Evolutionary conservation across 306 rosid genomes (phyloP), one percentile per base, ranked within the genome.

Genomic region (Rosa chinensis): DNA sequence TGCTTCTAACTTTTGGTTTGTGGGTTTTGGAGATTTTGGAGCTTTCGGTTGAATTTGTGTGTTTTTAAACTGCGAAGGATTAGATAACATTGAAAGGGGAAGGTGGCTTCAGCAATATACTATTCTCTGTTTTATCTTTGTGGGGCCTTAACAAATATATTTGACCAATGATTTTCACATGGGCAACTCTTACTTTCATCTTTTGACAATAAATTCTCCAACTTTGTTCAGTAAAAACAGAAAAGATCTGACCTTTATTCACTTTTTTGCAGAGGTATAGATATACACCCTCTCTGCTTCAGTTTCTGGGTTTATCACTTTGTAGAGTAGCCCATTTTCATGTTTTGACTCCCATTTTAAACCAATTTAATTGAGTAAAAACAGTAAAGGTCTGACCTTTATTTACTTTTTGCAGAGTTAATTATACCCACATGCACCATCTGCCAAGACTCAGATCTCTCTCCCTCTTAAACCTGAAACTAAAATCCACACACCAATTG

Each of bases 361-460:
- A 44, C 47, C 47, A 44, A 44, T 44, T 8, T 44, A 11, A 44
- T 44, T 2, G 47, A 44, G 11, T 44, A 8, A 8, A 44, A 44
- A 44, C 47, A 44, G 11, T 8, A 44, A 44, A 44, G 47, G 47
- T 44, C 47, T 44, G 55, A 49, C 18, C 55, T 49, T 49, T 49
- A 49, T 49, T 49, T 12, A 18, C 20, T 50, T 44, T 44, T 44
- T 8, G 0, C 47, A 44, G 11, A 8, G 47, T 8, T 32, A 32
- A 32, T 32, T 32, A 32, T 32, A 53, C 11, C 82, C 84, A 69
- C 71, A 86, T 85, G 81, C 81, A 55, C 43, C 55, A 17, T 69
- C 82, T 87, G 53, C 87, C 90, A 78, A 84, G 96, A 80, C 47
- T 84, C 13, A 68, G 81, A 35, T 88, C 87, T 70, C 62, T 85